Conservation (phyloP, 1,284 basidiomycete species). For the Austroboletus novae-zelandiae region DNA sequence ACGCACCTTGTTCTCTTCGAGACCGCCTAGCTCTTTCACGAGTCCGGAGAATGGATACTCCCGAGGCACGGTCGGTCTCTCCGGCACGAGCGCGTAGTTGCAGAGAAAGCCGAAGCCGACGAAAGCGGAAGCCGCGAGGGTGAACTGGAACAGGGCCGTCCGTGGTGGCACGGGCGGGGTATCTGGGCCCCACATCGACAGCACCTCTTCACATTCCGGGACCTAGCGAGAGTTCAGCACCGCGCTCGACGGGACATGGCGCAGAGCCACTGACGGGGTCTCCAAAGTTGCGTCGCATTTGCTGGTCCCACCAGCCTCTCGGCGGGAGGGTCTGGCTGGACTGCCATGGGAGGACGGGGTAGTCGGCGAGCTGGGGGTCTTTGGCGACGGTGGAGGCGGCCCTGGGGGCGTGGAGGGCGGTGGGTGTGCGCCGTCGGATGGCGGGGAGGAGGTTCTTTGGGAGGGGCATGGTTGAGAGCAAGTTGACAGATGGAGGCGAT, state of each 20-base stretch:
- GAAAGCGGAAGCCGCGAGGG: slow-evolving; percentile 59
- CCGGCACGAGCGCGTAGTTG: slow-evolving; percentile 52
- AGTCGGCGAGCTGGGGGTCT: slow-evolving; percentile 70
- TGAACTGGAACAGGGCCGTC: slow-evolving; percentile 61
- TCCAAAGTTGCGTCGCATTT: slow-evolving; percentile 83
- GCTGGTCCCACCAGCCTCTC: slow-evolving; percentile 78
- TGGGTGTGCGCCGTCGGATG: slow-evolving; percentile 1
- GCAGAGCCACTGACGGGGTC: slow-evolving; percentile 60
- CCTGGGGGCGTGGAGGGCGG: slow-evolving; percentile 14
- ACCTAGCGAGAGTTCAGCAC: slow-evolving; percentile 44
- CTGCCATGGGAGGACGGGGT: slow-evolving; percentile 74
- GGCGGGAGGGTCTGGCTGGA: slow-evolving; percentile 68
- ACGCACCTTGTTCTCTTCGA: slow-evolving; percentile 69
- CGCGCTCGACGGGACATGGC: neutral
- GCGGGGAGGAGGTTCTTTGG: neutral
- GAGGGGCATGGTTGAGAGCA: slow-evolving; percentile 15
- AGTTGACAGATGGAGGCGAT: slow-evolving; percentile 2
- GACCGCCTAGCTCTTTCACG: slow-evolving; percentile 68
- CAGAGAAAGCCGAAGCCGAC: slow-evolving; percentile 54
- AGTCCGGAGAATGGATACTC: slow-evolving; percentile 74
- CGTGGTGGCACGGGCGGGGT: slow-evolving; percentile 55
- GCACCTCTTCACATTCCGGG: slow-evolving; percentile 80
- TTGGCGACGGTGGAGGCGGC: slow-evolving; percentile 15
- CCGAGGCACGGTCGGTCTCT: slow-evolving; percentile 60
- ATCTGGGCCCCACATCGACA: slow-evolving; percentile 90